Evolutionary conservation across 495 filamentous ascomycete species (phyloP), one percentile per base, ranked within the genome.

Genomic region (Penicillium silybi): DNA sequence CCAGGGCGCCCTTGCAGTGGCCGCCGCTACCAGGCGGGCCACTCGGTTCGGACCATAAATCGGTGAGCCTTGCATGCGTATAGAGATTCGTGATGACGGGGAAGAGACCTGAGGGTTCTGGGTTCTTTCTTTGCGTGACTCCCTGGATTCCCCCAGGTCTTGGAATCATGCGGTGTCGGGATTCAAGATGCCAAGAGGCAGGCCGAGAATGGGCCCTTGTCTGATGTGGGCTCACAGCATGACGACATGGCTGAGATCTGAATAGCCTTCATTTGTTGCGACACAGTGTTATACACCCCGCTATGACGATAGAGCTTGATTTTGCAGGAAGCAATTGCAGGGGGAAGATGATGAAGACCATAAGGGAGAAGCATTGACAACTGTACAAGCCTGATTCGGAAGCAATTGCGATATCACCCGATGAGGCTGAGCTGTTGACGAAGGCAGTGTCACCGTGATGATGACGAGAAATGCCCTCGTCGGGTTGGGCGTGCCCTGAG

Each of bases 51-150:
- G 46, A 43, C 11, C 8, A 43, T 47, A 19, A 35, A 44, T 25
- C 32, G 34, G 32, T 40, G 54, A 57, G 37, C 54, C 54, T 57
- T 57, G 54, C 54, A 44, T 57, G 48, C 18, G n/a, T 7, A 5
- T 43, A 13, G 39, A 5, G 17, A 17, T 25, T 23, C 25, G 23
- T 45, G 23, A 50, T 44, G 40, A 50, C 29, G 48, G 41, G 38
- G 19, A 50, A 17, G 2, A 27, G 5, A 10, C 4, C 29, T 32
- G 29, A 15, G 13, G 26, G 10, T 1, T 11, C 7, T 43, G 17
- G 41, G 13, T n/a, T n/a, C 1, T 11, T n/a, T 25, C 6, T 25
- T 13, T 11, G 19, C 41, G 18, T 6, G 10, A 1, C 29, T 32
- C 29, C 29, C 29, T 32, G 29, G 29, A 32, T 32, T 32, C 27